Conservation (phyloP, 257 asterid genomes). For the Plantago ovata region DNA sequence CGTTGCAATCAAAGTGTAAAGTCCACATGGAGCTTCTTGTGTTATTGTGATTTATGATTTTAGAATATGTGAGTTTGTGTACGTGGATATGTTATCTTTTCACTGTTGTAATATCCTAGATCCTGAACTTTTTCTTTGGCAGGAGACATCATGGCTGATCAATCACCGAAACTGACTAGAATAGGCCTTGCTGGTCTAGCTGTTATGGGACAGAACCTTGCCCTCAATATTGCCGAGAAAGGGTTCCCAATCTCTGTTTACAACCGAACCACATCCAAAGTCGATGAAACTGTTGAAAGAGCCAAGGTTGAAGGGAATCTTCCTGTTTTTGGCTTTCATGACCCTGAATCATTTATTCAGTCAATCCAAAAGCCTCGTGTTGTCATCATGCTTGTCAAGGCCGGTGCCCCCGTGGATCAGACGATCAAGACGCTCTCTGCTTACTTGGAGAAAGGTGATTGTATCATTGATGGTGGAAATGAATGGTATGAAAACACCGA, state of each 20-base stretch:
- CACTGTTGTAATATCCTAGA: background rate
- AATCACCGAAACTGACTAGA: slow-evolving; percentile 19
- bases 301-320: slow-evolving; percentile 20
- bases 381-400: slow-evolving; percentile 24
- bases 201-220: slow-evolving; percentile 24
- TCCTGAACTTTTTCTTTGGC: slow-evolving; percentile 1
- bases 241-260: slow-evolving; percentile 23
- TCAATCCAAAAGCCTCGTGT: slow-evolving; percentile 25
- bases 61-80: background rate
- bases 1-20: background rate
- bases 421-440: slow-evolving; percentile 24
- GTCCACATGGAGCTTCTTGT: background rate
- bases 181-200: slow-evolving; percentile 27
- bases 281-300: slow-evolving; percentile 22
- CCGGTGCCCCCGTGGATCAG: slow-evolving; percentile 25
- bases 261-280: slow-evolving; percentile 23
- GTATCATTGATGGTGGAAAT: slow-evolving; percentile 25
- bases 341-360: slow-evolving; percentile 19
- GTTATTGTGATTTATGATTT: slow-evolving; percentile 6
- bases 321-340: slow-evolving; percentile 20
- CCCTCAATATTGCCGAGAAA: slow-evolving; percentile 26
- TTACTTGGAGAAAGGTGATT: slow-evolving; percentile 21
- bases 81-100: background rate
- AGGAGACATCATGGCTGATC: slow-evolving; percentile 20
- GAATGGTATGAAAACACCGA: slow-evolving; percentile 29